Evolutionary conservation across 202 grass and related monocot genomes (phyloP), one percentile per base, ranked within the genome.

Genomic region (Elaeis oleifera): DNA sequence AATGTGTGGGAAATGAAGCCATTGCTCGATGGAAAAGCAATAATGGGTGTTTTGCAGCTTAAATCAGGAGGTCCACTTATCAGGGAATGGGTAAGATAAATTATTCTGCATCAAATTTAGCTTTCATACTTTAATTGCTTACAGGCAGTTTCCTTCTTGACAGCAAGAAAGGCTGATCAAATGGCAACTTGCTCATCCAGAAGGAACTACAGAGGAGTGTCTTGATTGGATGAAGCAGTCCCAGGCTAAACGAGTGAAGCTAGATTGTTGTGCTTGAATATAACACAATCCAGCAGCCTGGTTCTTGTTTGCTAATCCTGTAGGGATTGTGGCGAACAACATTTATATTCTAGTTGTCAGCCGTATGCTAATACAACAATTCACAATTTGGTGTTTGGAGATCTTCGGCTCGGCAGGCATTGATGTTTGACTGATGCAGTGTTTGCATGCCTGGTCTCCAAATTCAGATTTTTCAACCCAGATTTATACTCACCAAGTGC

Each of bases 191-290:
- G 88, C 82, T 7, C 63, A 91, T 77, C 92, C 92, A 6, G 22
- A 73, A 4, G 82, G 84, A 55, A 92, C 82, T 0, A 22, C 51
- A 21, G 92, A 91, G 1, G 88, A 84, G 16, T 97, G 92, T 57
- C 81, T 86, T 27, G 84, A 86, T 60, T 97, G 92, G 92, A 97
- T 92, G 73, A 89, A 81, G 69, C 92, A 74, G 18, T 89, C 88
- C 17, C 88, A 89, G 68, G 65, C 77, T 1, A 97, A 97, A 68
- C 88, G 92, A 1, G 84, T 83, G 32, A 97, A 97, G 70, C 39
- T 92, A 49, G 74, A 88, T 53, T 36, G 13, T 58, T 77, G 60
- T 25, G 19, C 58, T 54, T 73, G 50, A 71, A 72, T 13, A 15
- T 1, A 44, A 19, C 50, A 50, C 22, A 20, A 21, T 54, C 17